Base-by-base conservation (phyloP, 2,329 filamentous ascomycete species). In the Malbranchea zuffiana region DNA sequence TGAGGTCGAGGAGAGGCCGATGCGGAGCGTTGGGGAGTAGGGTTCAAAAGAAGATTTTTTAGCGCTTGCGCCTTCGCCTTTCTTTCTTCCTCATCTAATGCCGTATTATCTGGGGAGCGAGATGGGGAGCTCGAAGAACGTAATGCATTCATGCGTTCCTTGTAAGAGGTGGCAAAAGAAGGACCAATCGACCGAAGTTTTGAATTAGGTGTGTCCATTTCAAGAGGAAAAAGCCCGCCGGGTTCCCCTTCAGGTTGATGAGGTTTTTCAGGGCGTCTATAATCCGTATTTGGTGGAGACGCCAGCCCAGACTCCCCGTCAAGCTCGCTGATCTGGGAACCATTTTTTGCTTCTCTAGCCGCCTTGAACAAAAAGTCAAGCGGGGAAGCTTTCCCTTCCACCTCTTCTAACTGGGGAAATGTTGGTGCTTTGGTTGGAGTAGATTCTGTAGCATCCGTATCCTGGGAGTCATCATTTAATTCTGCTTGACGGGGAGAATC, bases 291-390 rank as follows among this genome's bases (percentile, higher is more conserved):
- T 13, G 67, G 64, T n/a, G 74, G 72, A n/a, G 71, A 76, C 41
- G 70, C 67, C 3, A 69, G 65, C 6, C 61, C 57, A 5, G 60
- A 50, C 20, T 57, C 51, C 13, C 46, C 47, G 46, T 47, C 62
- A 40, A 50, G 61, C 47, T 49, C 68, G 44, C 67, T 66, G 35
- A 64, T 58, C 11, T 68, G 66, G 46, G 70, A 75, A 13, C 67
- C 67, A 41, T 70, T 82, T 43, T 59, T 58, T 15, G 63, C 57
- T 43, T 82, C 80, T 33, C 82, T 75, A 49, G 94, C 82, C 21
- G 85, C 86, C 43, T 80, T 80, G 66, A 96, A 96, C 54, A 96
- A 80, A 44, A 93, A 72, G 50, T 96, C 87, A 3, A 96, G 68
- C 1, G 87, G 86, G 7, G 86, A 92, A 43, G 83, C 74, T 41